Evolutionary conservation across 1,139 yeast genomes (phyloP).

Genomic region (Arxiozyma slooffiae): DNA sequence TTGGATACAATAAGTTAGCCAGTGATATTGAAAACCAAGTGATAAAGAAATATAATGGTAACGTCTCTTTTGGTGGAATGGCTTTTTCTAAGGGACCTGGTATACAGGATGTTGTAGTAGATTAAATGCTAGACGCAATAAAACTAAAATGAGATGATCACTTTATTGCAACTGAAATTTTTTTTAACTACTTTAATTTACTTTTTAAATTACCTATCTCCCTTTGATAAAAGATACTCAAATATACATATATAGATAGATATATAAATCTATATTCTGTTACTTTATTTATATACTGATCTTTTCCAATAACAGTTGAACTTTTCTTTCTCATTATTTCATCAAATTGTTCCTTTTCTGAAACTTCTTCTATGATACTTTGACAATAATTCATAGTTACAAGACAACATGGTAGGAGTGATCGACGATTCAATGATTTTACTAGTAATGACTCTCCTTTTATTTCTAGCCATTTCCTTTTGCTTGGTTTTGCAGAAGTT

Average conservation of each 20-base stretch:
- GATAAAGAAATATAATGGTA: slow-evolving; percentile 32
- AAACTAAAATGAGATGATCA: slow-evolving; percentile 3
- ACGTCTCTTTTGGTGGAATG: slow-evolving; percentile 67
- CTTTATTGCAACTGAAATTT: not conserved
- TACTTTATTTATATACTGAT: not conserved
- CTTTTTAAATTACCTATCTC: not conserved
- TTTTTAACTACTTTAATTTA: too few species aligned
- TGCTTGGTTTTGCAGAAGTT: too few species aligned
- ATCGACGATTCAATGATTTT: too few species aligned
- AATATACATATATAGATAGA: not conserved
- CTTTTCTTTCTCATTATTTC: too few species aligned
- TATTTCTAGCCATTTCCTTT: too few species aligned
- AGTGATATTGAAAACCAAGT: slow-evolving; percentile 33
- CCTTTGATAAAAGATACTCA: not conserved
- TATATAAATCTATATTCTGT: too few species aligned
- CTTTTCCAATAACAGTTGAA: not conserved
- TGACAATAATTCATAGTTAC: not conserved
- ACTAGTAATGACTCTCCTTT: too few species aligned
- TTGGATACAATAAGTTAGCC: slow-evolving; percentile 53
- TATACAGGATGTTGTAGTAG: slow-evolving; percentile 74
- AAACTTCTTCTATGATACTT: not conserved
- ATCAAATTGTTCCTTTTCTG: not conserved
- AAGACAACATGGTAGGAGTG: too few species aligned
- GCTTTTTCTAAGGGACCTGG: slow-evolving; percentile 78
- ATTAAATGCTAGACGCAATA: slow-evolving; percentile 50